phyloP scores from a whole-genome alignment of 1,284 basidiomycete species.

The Fomitopsis pinicola region DNA sequence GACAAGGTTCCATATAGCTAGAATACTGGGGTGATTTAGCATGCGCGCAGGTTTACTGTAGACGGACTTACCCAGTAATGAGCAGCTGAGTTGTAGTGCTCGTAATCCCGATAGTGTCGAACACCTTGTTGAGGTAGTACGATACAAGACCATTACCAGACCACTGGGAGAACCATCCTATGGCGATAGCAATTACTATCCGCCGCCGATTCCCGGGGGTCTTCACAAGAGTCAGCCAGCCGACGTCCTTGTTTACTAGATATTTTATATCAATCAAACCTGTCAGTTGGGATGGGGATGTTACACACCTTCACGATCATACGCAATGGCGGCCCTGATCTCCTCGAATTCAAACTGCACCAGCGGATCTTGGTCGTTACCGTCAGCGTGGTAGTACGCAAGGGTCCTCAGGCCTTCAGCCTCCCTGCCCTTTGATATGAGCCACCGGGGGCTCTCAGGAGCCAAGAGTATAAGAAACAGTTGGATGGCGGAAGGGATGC shows the following conservation, averaged over 20 bases:
- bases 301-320: slow-evolving; percentile 38
- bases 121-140: slow-evolving; percentile 45
- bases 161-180: slow-evolving; percentile 65
- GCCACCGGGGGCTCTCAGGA: slow-evolving; percentile 60
- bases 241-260: slow-evolving; percentile 29
- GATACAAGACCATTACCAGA: slow-evolving; percentile 58
- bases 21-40: slow-evolving; percentile 29
- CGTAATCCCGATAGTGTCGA: slow-evolving; percentile 49
- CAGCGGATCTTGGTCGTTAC: slow-evolving; percentile 51
- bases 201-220: slow-evolving; percentile 52
- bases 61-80: slow-evolving; percentile 26
- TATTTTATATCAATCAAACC: neutral
- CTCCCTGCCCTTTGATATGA: slow-evolving; percentile 46
- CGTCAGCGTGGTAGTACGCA: slow-evolving; percentile 52
- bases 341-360: slow-evolving; percentile 60
- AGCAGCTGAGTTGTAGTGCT: slow-evolving; percentile 46
- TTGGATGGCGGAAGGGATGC: slow-evolving; percentile 52
- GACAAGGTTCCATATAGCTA: slow-evolving; percentile 52
- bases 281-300: too few species aligned
- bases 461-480: slow-evolving; percentile 49
- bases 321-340: slow-evolving; percentile 50
- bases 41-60: neutral
- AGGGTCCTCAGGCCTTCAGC: slow-evolving; percentile 43
- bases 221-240: slow-evolving; percentile 45
- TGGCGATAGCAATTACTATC: slow-evolving; percentile 50